These are phyloP conservation scores for Suillus ampliporus DNA, from an alignment of 768 basidiomycete species.

Conservation along the genomic window DNA sequence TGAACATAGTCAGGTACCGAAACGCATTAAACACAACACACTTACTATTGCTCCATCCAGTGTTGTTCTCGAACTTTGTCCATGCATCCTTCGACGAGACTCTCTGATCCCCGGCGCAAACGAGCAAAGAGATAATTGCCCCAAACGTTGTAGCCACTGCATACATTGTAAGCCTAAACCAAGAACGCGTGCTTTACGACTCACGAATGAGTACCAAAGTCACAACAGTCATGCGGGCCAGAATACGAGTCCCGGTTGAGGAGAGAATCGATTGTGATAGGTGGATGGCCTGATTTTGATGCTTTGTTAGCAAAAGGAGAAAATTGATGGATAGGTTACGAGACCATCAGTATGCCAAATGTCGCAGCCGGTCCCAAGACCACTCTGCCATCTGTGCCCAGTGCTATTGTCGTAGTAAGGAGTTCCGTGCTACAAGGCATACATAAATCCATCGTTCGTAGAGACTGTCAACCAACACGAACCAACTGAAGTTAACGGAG, in stretches of 20 bases:
- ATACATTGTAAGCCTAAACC: neutral
- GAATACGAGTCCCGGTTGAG: conserved; percentile 25
- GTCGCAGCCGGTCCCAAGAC: conserved; percentile 24
- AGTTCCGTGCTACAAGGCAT: conserved; percentile 21
- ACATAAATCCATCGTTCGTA: neutral
- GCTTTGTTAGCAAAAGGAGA: neutral
- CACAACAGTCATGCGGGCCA: conserved; percentile 29
- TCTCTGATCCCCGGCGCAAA: conserved; percentile 22
- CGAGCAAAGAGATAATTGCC: conserved; percentile 21
- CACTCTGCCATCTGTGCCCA: conserved; percentile 28
- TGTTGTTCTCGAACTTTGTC: conserved; percentile 33
- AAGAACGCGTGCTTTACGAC: neutral
- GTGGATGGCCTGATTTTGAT: conserved; percentile 17
- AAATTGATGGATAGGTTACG: neutral
- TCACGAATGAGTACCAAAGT: conserved; percentile 23
- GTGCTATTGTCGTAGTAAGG: conserved; percentile 26
- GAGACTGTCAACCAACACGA: neutral
- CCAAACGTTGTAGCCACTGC: conserved; percentile 27
- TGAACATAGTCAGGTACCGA: conserved; percentile 6
- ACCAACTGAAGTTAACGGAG: conserved; percentile 31
- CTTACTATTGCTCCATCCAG: conserved; percentile 27
- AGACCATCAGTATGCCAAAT: conserved; percentile 26
- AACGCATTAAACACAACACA: neutral
- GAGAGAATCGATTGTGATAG: conserved; percentile 26
- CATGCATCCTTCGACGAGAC: conserved; percentile 25